These are phyloP conservation scores for Scheffersomyces lignicola DNA, from an alignment of 1,139 yeast genomes.

Conservation along the genomic window DNA sequence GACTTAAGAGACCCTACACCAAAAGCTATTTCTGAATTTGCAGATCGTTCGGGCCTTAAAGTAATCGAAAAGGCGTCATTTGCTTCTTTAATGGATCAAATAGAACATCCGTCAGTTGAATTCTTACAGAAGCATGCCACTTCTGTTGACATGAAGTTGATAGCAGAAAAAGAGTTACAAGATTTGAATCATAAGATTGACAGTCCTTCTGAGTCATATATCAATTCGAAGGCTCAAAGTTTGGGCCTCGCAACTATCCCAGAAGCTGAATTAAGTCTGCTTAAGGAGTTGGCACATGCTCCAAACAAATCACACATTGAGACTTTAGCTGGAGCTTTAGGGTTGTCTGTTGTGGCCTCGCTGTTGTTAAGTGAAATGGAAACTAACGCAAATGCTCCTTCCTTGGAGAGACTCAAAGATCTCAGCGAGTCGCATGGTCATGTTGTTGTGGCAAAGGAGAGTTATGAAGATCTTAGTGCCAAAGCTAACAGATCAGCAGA, in stretches of 20 bases:
- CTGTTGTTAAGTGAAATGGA: slow-evolving; percentile 15
- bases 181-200: slow-evolving; percentile 19
- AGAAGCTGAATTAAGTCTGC: slow-evolving; percentile 17
- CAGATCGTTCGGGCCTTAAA: background rate
- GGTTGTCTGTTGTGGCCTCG: slow-evolving; percentile 16
- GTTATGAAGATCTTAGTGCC: slow-evolving; percentile 4
- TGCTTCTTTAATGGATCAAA: background rate
- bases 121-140: background rate
- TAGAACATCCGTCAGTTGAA: background rate
- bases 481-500: slow-evolving; percentile 8
- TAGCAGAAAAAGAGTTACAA: slow-evolving; percentile 18
- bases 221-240: slow-evolving; percentile 32
- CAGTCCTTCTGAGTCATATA: slow-evolving; percentile 36
- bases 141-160: slow-evolving; percentile 15
- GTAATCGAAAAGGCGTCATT: slow-evolving; percentile 3
- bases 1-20: background rate
- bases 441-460: slow-evolving; percentile 10
- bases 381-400: slow-evolving; percentile 13
- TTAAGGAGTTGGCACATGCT: slow-evolving; percentile 21
- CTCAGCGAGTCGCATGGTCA: slow-evolving; percentile 15
- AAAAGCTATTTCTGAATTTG: slow-evolving; percentile 1
- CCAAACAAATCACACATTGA: slow-evolving; percentile 24
- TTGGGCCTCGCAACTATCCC: slow-evolving; percentile 35
- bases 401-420: slow-evolving; percentile 15
- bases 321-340: slow-evolving; percentile 13